These are phyloP conservation scores for Eurotiales sp. DNA, from an alignment of 2,329 filamentous ascomycete genomes.

Conservation along the genomic window DNA sequence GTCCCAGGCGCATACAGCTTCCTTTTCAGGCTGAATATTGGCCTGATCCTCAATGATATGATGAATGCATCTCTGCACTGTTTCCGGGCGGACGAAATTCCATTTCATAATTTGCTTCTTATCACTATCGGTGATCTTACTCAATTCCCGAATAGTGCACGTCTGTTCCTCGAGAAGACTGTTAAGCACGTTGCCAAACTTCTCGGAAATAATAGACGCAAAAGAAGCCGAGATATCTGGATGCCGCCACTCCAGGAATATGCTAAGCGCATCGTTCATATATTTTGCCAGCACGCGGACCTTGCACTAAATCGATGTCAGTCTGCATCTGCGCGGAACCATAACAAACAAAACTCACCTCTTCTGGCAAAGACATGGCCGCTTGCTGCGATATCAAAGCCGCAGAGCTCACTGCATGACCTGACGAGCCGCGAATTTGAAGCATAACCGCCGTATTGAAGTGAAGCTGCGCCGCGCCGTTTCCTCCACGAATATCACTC, in stretches of 20 bases:
- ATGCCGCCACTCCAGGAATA: constrained; percentile 39
- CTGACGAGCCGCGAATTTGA: constrained; percentile 26
- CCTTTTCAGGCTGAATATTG: constrained; percentile 18
- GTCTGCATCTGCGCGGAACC: background rate
- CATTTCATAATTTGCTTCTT: constrained; percentile 53
- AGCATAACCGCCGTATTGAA: constrained; percentile 38
- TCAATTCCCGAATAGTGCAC: constrained; percentile 43
- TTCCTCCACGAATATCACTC: constrained; percentile 14
- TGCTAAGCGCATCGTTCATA: constrained; percentile 29
- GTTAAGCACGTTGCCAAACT: constrained; percentile 52
- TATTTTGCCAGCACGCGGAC: constrained; percentile 35
- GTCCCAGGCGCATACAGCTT: constrained; percentile 33
- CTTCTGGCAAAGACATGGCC: constrained; percentile 28
- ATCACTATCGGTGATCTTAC: constrained; percentile 56
- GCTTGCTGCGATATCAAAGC: constrained; percentile 23
- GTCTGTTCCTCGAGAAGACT: constrained; percentile 44
- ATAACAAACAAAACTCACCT: constrained; percentile 22
- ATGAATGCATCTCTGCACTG: constrained; percentile 28
- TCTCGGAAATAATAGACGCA: constrained; percentile 47
- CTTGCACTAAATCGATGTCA: constrained; percentile 25
- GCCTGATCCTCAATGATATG: constrained; percentile 11
- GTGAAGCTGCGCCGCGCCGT: constrained; percentile 21
- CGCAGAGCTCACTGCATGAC: constrained; percentile 16
- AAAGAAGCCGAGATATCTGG: constrained; percentile 35
- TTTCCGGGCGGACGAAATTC: constrained; percentile 44